Percentiles rank a stretch among this genome's conserved stretches.
Evolutionary conservation across 345 rosid species (phyloP).

Genomic region (Hypericum androsaemum): DNA sequence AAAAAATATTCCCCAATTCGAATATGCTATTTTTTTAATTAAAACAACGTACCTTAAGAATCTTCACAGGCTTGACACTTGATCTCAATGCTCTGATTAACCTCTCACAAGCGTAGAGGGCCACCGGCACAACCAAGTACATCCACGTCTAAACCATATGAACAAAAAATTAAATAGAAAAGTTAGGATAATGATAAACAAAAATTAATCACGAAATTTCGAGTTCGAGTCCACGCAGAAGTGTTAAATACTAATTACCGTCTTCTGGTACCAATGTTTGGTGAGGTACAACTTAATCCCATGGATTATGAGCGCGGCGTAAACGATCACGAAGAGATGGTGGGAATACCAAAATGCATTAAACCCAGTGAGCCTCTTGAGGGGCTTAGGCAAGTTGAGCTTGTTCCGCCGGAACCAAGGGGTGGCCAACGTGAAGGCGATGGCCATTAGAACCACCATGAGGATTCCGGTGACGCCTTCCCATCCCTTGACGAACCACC

Average conservation of each 20-base stretch:
- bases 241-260: conserved; percentile 28
- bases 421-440: conserved; percentile 33
- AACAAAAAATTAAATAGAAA: neutral
- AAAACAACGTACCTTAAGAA: conserved; percentile 40
- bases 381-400: conserved; percentile 57
- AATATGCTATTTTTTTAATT: too few relatives aligned
- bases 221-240: too few relatives aligned
- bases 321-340: conserved; percentile 70
- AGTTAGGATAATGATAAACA: neutral
- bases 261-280: conserved; percentile 64
- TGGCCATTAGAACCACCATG: too few relatives aligned
- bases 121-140: conserved; percentile 66
- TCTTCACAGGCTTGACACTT: conserved; percentile 69
- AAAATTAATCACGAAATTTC: too few relatives aligned
- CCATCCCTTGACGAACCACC: too few relatives aligned
- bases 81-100: conserved; percentile 66
- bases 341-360: conserved; percentile 93
- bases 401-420: conserved; percentile 82
- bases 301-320: conserved; percentile 66
- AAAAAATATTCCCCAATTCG: too few relatives aligned
- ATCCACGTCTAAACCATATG: conserved; percentile 63
- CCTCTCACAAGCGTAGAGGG: conserved; percentile 60
- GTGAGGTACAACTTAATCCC: conserved; percentile 66
- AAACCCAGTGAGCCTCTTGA: conserved; percentile 73
- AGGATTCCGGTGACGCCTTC: too few relatives aligned